Evolutionary conservation across 306 rosid genomes (phyloP).

Genomic region (Fagus sylvatica): DNA sequence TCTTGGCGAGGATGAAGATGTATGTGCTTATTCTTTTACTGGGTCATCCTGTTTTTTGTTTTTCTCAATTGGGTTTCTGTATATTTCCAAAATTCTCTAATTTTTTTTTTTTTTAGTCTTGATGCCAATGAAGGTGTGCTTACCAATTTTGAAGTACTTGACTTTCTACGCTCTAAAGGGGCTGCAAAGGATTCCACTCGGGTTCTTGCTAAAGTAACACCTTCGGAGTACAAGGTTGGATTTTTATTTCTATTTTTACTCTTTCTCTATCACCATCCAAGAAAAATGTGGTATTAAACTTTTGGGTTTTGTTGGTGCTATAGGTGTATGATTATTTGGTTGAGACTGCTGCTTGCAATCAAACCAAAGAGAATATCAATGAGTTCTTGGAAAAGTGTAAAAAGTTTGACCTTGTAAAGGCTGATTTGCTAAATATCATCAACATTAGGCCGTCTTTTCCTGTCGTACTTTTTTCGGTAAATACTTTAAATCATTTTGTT

Average conservation of each 20-base stretch:
- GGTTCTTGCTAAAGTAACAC: conserved; percentile 62
- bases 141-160: conserved; percentile 72
- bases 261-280: neutral
- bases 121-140: conserved; percentile 57
- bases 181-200: conserved; percentile 63
- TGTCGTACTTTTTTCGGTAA: conserved; percentile 57
- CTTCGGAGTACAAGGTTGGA: conserved; percentile 69
- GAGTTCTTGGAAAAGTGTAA: conserved; percentile 52
- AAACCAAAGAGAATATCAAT: conserved; percentile 50
- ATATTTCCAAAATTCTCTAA: neutral
- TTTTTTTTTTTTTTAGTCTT: conserved; percentile 39
- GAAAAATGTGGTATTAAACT: neutral
- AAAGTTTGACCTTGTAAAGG: conserved; percentile 59
- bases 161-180: conserved; percentile 69
- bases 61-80: neutral
- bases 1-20: neutral
- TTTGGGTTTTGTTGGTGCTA: neutral
- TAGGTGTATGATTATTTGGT: conserved; percentile 77
- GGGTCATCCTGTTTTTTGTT: neutral
- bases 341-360: conserved; percentile 50
- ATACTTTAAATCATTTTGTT: neutral
- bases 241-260: neutral
- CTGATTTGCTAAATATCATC: conserved; percentile 71
- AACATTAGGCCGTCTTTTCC: conserved; percentile 53
- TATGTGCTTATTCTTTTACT: neutral